Evolutionary conservation across 192 early-diverging fungal genomes (phyloP).

Genomic region (Phlyctochytrium planicorne): DNA sequence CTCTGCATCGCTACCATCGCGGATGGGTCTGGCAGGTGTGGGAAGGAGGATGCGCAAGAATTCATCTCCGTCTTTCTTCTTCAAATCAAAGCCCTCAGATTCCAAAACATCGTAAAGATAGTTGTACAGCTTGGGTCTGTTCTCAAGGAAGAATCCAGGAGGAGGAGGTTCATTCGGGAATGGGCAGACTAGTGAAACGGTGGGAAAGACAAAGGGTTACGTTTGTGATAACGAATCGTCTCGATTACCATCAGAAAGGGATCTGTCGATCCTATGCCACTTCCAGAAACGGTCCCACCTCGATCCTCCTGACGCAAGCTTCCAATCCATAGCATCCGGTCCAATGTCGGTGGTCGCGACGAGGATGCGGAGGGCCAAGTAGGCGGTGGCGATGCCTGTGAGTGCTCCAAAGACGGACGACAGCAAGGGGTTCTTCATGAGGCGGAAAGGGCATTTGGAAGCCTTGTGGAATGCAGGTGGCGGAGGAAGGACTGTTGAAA

Average conservation of each 20-base stretch:
- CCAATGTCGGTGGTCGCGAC: too few relatives aligned
- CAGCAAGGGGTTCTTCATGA: too few relatives aligned
- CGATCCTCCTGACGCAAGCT: too few relatives aligned
- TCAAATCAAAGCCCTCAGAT: neutral
- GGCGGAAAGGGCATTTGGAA: too few relatives aligned
- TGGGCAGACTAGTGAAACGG: constrained; percentile 3
- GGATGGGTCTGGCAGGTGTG: constrained; percentile 25
- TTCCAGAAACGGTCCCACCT: neutral
- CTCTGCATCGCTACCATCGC: constrained; percentile 39
- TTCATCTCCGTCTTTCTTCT: neutral
- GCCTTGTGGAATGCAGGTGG: too few relatives aligned
- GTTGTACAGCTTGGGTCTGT: constrained; percentile 16
- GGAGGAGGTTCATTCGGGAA: constrained; percentile 7
- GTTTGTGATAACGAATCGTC: neutral
- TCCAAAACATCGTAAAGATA: constrained; percentile 1
- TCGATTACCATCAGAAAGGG: neutral
- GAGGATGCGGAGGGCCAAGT: too few relatives aligned
- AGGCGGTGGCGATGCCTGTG: too few relatives aligned
- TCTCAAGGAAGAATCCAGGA: constrained; percentile 5
- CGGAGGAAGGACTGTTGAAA: too few relatives aligned
- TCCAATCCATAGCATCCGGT: too few relatives aligned
- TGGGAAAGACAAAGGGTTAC: neutral
- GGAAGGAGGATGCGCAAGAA: constrained; percentile 27
- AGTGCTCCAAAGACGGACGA: too few relatives aligned
- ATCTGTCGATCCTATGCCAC: neutral